phyloP scores from a whole-genome alignment of 2,329 filamentous ascomycete genomes.

The Arthrinium puccinioides region DNA sequence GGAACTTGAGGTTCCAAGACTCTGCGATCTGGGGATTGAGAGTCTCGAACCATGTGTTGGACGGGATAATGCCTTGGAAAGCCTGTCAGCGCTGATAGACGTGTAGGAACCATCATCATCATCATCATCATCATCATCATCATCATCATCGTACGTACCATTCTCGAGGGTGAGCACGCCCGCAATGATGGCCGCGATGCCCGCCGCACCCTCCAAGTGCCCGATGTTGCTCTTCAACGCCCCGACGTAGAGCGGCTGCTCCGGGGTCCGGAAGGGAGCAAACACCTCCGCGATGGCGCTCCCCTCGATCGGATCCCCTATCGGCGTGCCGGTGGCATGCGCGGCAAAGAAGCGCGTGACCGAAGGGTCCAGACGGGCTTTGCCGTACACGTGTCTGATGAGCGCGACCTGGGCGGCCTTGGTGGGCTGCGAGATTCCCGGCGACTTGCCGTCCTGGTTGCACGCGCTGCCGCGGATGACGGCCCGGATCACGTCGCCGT shows the following conservation, averaged over 20 bases:
- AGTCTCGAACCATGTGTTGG: constrained; percentile 18
- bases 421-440: constrained; percentile 52
- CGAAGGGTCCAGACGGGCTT: constrained; percentile 32
- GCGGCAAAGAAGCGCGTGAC: constrained; percentile 48
- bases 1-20: constrained; percentile 23
- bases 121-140: too few species aligned
- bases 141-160: background rate
- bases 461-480: constrained; percentile 45
- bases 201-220: constrained; percentile 44
- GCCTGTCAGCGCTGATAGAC: background rate
- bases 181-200: constrained; percentile 46
- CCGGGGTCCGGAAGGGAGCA: constrained; percentile 20
- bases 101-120: too few species aligned
- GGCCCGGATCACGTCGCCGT: constrained; percentile 50
- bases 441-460: constrained; percentile 52
- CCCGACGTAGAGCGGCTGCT: constrained; percentile 38
- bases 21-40: constrained; percentile 8
- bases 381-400: constrained; percentile 38
- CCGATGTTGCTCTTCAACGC: constrained; percentile 49
- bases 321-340: constrained; percentile 53
- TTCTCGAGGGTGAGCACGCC: constrained; percentile 39
- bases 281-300: constrained; percentile 39
- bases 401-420: constrained; percentile 41
- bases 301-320: constrained; percentile 27
- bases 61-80: constrained; percentile 16